Percentiles rank a stretch among this genome's conserved stretches.
Conservation (phyloP, 331 rosid genomes). For the Erythrophleum ivorense region DNA sequence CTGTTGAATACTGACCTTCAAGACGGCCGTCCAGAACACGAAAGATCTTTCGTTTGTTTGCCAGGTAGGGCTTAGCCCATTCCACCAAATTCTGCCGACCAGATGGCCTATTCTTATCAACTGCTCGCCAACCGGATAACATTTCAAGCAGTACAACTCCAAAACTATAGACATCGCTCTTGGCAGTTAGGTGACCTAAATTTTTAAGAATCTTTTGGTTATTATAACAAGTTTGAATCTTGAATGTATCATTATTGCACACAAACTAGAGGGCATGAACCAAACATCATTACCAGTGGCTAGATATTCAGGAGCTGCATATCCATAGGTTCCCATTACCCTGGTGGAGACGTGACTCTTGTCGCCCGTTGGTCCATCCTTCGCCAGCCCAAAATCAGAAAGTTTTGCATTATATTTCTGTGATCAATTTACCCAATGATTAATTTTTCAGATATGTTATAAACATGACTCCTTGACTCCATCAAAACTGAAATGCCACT, state of each 20-base stretch:
- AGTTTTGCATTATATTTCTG: conserved; percentile 87
- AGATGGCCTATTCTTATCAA: conserved; percentile 83
- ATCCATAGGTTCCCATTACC: conserved; percentile 89
- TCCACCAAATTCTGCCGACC: conserved; percentile 86
- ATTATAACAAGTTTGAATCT: neutral
- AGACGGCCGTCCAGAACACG: conserved; percentile 78
- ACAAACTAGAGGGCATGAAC: neutral
- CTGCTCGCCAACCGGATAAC: conserved; percentile 84
- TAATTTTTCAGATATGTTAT: conserved; percentile 25
- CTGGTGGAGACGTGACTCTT: conserved; percentile 86
- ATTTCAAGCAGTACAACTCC: conserved; percentile 91
- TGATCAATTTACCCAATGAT: conserved; percentile 31
- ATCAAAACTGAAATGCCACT: conserved; percentile 6
- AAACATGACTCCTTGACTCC: conserved; percentile 26
- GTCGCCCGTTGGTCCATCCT: conserved; percentile 90
- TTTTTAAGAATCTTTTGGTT: neutral
- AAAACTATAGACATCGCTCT: conserved; percentile 84
- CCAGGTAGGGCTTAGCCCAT: conserved; percentile 86
- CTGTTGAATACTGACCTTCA: conserved; percentile 82
- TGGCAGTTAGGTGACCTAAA: conserved; percentile 83
- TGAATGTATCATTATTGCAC: neutral
- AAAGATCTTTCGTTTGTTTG: conserved; percentile 69
- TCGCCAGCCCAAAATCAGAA: conserved; percentile 94
- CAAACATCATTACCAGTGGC: conserved; percentile 70
- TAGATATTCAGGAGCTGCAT: conserved; percentile 94